Evolutionary conservation across 2,329 filamentous ascomycete species (phyloP), one percentile per base, ranked within the genome.

Genomic region (Colletotrichum costaricense): DNA sequence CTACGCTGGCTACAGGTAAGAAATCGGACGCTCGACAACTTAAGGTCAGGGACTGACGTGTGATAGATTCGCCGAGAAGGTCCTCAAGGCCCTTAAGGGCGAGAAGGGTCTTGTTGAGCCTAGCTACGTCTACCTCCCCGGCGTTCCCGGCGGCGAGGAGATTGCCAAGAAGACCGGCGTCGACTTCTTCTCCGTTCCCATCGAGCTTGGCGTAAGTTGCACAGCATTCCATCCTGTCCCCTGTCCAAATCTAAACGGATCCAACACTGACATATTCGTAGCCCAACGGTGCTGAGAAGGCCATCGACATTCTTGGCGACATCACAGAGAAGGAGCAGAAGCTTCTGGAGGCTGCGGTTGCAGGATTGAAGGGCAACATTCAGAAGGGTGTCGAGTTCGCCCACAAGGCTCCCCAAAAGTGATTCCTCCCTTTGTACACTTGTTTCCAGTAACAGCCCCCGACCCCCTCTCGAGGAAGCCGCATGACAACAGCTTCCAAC

Each of bases 181-280:
- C 76, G 95, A 99, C 69, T 99, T 94, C 89, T 99, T 99, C 91
- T 98, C 97, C 72, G 95, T 97, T 68, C 96, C 95, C 74, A 91
- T 98, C 78, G 94, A 98, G 87, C 95, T 99, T 78, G 97, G 97
- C 81, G 95, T 97, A 93, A 87, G 94, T 89, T 69, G 9, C 35
- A 59, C 7, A 57, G 74, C 75, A 60, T 24, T 38, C 16, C 7
- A 24, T 46, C 63, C n/a, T 14, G 22, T n/a, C 38, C 9, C 56
- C 35, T 57, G 12, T 46, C 22, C 38, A 22, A 28, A 19, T 12
- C 28, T 26, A 24, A 57, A 38, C 62, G 7, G 33, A 46, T 16
- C 77, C 30, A 33, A 80, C 82, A 76, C 81, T 76, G 78, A 60
- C 26, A 19, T 72, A 57, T 56, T 69, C 72, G 77, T 78, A 97